These are phyloP conservation scores for Backusella parvicylindrica DNA, from an alignment of 192 early-diverging fungal genomes.

Conservation along the genomic window DNA sequence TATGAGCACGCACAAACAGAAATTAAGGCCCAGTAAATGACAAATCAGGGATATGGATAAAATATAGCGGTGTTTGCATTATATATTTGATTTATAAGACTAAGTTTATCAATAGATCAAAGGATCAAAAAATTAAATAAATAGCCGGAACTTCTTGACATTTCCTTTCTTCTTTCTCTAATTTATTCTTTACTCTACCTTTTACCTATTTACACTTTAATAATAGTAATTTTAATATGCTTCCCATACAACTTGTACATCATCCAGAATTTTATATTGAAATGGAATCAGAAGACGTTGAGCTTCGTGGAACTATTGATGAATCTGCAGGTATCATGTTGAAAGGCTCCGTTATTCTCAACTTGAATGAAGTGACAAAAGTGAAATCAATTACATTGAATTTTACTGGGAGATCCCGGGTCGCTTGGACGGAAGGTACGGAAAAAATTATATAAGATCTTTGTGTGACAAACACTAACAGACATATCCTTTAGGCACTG, in stretches of 20 bases:
- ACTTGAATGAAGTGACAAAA: conserved; percentile 45
- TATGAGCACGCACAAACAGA: not conserved
- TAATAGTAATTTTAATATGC: not conserved
- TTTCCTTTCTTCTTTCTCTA: not conserved
- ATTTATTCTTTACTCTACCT: not conserved
- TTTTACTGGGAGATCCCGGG: conserved; percentile 53
- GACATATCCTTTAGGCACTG: not conserved
- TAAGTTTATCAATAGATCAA: not conserved
- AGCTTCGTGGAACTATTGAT: conserved; percentile 33
- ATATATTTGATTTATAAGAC: not conserved
- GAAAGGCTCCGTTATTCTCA: conserved; percentile 50
- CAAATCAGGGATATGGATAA: not conserved
- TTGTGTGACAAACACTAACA: not conserved
- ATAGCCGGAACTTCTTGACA: not conserved
- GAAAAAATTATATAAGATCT: not conserved
- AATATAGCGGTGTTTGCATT: not conserved
- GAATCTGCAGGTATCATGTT: conserved; percentile 49
- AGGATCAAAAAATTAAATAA: not conserved
- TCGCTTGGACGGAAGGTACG: conserved; percentile 43
- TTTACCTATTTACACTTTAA: not conserved
- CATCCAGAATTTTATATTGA: conserved; percentile 32
- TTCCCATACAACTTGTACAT: conserved; percentile 27
- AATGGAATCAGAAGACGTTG: conserved; percentile 30
- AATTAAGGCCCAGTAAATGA: not conserved
- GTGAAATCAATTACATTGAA: conserved; percentile 47